Percentiles rank a stretch among this genome's conserved stretches.
Evolutionary conservation across 257 asterid species (phyloP).

Genomic region (Capsicum rhomboideum): DNA sequence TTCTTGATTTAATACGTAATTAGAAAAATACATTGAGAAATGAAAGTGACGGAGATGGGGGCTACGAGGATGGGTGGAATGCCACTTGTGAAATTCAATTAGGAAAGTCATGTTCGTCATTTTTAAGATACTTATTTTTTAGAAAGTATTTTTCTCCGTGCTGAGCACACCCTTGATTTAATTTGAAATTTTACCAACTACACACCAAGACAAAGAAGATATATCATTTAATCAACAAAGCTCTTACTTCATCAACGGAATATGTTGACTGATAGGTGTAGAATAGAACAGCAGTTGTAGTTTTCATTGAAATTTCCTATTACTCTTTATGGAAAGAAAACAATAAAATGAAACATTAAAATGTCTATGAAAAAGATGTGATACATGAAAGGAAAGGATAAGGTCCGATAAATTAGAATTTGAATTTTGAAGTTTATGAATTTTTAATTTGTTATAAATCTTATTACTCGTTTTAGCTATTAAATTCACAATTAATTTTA

Average conservation of each 20-base stretch:
- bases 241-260: slow-evolving; percentile 8
- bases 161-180: no score
- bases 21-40: no score
- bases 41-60: no score
- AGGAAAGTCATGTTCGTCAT: no score
- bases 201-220: not conserved
- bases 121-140: no score
- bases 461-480: not conserved
- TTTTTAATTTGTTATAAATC: not conserved
- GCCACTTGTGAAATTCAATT: no score
- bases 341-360: not conserved
- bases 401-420: not conserved
- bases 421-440: not conserved
- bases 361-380: not conserved
- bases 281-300: not conserved
- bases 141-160: no score
- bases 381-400: slow-evolving; percentile 1
- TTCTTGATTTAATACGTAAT: no score
- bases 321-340: not conserved
- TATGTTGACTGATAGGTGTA: not conserved
- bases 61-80: no score
- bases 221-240: not conserved
- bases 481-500: not conserved
- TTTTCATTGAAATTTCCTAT: not conserved
- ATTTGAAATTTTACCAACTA: not conserved